A percentile compares a stretch with the other conserved stretches of the same genome.
Conservation (phyloP, 352 stramenopile species). For the Pythium scleroteichum region DNA sequence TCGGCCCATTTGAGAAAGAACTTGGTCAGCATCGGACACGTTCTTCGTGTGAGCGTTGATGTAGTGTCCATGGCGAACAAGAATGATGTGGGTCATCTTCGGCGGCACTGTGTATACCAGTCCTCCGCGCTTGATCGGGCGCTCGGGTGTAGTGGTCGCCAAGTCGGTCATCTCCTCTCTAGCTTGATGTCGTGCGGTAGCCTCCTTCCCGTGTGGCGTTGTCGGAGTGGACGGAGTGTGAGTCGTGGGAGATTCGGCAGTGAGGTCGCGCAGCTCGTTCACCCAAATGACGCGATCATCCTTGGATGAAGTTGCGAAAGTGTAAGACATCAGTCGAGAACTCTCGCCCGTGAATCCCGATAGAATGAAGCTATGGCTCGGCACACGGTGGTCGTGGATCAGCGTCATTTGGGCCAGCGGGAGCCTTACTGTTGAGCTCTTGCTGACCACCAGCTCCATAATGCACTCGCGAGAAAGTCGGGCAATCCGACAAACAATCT, state of each 20-base stretch:
- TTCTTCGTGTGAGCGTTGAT: slow-evolving; percentile 71
- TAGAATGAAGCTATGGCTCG: slow-evolving; percentile 17
- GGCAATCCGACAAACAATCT: slow-evolving; percentile 21
- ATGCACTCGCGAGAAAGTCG: slow-evolving; percentile 17
- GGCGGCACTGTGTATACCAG: slow-evolving; percentile 58
- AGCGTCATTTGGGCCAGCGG: slow-evolving; percentile 18
- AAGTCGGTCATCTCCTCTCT: slow-evolving; percentile 21
- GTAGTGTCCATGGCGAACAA: slow-evolving; percentile 83
- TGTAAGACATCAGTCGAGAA: slow-evolving; percentile 1
- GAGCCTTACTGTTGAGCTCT: slow-evolving; percentile 1
- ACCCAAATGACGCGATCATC: slow-evolving; percentile 21
- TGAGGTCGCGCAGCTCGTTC: slow-evolving; percentile 16
- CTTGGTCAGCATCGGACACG: slow-evolving; percentile 60
- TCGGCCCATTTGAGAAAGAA: slow-evolving; percentile 77
- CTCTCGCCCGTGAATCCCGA: slow-evolving; percentile 5
- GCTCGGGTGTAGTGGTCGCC: slow-evolving; percentile 8
- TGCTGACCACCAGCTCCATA: slow-evolving; percentile 14
- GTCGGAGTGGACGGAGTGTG: slow-evolving; percentile 2
- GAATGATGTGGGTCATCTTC: slow-evolving; percentile 70
- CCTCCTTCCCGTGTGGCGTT: slow-evolving; percentile 4
- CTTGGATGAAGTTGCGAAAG: slow-evolving; percentile 20
- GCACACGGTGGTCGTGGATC: slow-evolving; percentile 18
- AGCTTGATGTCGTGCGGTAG: slow-evolving; percentile 16
- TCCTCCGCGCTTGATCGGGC: slow-evolving; percentile 28
- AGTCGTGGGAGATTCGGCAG: slow-evolving; percentile 7